Conservation (phyloP, 345 rosid species). For the Eutrema japonicum region DNA sequence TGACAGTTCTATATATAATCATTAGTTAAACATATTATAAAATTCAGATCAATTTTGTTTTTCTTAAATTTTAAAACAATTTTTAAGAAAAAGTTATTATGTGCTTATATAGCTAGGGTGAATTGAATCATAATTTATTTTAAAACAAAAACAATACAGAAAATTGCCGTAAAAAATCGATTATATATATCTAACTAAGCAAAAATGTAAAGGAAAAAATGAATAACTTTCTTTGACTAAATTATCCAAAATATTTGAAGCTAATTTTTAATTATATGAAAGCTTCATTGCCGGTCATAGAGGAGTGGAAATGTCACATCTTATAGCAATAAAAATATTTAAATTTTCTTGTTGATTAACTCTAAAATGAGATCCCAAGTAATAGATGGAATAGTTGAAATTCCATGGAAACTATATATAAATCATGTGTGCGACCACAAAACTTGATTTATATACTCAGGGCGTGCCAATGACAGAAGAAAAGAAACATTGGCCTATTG, state of each 20-base stretch:
- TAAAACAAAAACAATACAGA: neutral
- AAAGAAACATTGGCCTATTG: too few relatives aligned
- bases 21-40: too few relatives aligned
- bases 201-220: neutral
- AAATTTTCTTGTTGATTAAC: neutral
- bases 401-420: neutral
- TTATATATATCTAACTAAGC: too few relatives aligned
- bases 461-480: too few relatives aligned
- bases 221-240: slow-evolving; percentile 11
- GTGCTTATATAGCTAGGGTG: too few relatives aligned
- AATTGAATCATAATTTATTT: too few relatives aligned
- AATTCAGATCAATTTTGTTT: too few relatives aligned
- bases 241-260: neutral
- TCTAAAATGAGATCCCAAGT: neutral
- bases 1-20: too few relatives aligned
- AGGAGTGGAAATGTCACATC: neutral
- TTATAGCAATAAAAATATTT: neutral
- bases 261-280: neutral
- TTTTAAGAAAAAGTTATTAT: too few relatives aligned
- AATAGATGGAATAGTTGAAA: neutral
- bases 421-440: slow-evolving; percentile 1
- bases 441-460: neutral
- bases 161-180: neutral
- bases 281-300: neutral
- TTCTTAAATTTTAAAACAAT: too few relatives aligned